Evolutionary conservation across 768 basidiomycete genomes (phyloP).

Genomic region (Royoungia palumana): DNA sequence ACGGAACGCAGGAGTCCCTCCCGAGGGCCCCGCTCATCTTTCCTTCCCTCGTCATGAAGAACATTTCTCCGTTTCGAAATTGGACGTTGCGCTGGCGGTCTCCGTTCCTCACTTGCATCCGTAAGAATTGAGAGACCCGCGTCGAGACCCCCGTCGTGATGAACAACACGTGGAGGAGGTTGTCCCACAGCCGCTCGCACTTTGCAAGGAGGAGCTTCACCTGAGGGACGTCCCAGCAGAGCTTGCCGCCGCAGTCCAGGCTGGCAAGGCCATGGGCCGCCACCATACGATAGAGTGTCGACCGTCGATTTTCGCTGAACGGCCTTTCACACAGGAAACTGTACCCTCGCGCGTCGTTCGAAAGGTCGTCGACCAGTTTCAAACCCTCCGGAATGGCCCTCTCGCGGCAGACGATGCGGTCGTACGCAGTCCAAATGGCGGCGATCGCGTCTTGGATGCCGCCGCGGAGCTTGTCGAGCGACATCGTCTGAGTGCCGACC

Average conservation of each 20-base stretch:
- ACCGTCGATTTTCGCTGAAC: not conserved
- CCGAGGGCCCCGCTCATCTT: not conserved
- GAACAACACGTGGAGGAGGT: not conserved
- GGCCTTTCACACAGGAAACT: not conserved
- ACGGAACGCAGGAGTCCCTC: not conserved
- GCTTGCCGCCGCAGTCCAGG: not conserved
- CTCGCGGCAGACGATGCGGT: not conserved
- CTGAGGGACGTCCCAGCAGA: constrained; percentile 11
- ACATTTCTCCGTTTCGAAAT: not conserved
- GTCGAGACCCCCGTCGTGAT: not conserved
- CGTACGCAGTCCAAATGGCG: not conserved
- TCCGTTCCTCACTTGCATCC: not conserved
- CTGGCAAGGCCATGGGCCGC: not conserved
- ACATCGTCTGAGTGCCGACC: not conserved
- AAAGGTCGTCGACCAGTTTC: not conserved
- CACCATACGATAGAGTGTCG: not conserved
- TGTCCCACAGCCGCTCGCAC: not conserved
- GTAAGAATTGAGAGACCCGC: not conserved
- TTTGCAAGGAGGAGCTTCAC: not conserved
- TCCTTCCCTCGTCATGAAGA: not conserved
- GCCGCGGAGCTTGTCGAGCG: not conserved
- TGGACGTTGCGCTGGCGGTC: not conserved
- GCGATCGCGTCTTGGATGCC: not conserved
- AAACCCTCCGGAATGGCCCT: not conserved
- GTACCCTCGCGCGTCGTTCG: not conserved